Evolutionary conservation across 148 eudicot species (phyloP), one percentile per base, ranked within the genome.

Genomic region (Spergularia bocconei): DNA sequence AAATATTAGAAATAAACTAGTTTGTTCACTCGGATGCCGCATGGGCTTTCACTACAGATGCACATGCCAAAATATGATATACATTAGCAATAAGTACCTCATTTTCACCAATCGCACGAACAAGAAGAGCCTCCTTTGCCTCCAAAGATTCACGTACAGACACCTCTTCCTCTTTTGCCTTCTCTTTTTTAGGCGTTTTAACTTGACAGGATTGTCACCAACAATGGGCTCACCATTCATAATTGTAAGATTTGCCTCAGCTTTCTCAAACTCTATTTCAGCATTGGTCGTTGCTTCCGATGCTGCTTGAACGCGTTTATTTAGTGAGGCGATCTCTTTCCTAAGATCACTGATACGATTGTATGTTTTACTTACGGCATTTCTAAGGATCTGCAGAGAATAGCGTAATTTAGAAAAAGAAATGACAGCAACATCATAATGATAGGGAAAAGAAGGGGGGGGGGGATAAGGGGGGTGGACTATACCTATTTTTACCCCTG

Each of bases 191-290:
- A 95, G 80, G 57, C 98, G 98, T 81, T 86, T 89, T 82, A 95
- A 75, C 84, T 83, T 88, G 29, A 63, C 75, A 79, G 99, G 97
- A 81, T 89, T 91, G 78, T 91, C 99, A 69, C 97, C 97, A 79
- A 95, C 77, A 80, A 95, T 89, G 57, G 99, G 99, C 77, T 95
- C 99, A 75, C 99, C 98, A 75, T 95, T 93, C 80, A 91, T 88
- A 65, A 95, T 90, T 39, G 91, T 77, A 77, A 89, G 97, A 84
- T 91, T 88, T 33, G 89, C 81, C 68, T 91, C 93, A 25, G 92
- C 90, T 52, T 82, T 79, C 38, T 87, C 91, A 57, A 92, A 63
- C 53, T 95, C 98, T 69, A 85, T 86, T 84, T 87, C 83, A 62
- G 97, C 96, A 75, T 80, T 86, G 56, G 85, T 79, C 62, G 86